These are phyloP conservation scores for Cordyceps farinosa DNA, from an alignment of 2,329 filamentous ascomycete species.

Conservation along the genomic window DNA sequence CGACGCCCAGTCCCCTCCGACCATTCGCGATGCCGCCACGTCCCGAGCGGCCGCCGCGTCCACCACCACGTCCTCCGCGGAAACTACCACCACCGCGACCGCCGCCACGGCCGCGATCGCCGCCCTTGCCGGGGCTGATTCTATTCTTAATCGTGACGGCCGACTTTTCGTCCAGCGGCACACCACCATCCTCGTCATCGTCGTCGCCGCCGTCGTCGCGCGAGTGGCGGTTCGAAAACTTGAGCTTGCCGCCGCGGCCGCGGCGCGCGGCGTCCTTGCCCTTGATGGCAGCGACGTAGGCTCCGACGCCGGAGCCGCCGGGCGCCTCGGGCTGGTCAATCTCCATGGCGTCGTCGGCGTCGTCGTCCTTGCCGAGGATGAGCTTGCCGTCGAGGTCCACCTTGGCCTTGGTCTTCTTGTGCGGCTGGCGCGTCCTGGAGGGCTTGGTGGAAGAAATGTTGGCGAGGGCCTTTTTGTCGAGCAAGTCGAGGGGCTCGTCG, in stretches of 20 bases:
- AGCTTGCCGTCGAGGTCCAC: conserved; percentile 76
- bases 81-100: conserved; percentile 33
- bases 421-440: conserved; percentile 53
- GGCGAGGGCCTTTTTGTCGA: conserved; percentile 83
- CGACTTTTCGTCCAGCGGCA: conserved; percentile 48
- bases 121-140: conserved; percentile 38
- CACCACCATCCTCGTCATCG: conserved; percentile 42
- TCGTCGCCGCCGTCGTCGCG: conserved; percentile 43
- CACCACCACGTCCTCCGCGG: conserved; percentile 33
- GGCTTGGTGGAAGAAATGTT: conserved; percentile 93
- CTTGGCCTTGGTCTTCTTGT: conserved; percentile 60
- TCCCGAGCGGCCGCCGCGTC: conserved; percentile 30
- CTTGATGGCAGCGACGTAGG: conserved; percentile 66
- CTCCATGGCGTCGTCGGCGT: conserved; percentile 57
- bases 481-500: conserved; percentile 88
- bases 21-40: conserved; percentile 38
- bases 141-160: conserved; percentile 51
- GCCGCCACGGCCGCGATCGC: conserved; percentile 27
- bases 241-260: conserved; percentile 64
- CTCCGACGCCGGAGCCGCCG: conserved; percentile 57
- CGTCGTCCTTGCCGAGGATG: conserved; percentile 60
- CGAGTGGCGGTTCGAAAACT: conserved; percentile 63
- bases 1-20: conserved; percentile 48
- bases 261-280: conserved; percentile 63
- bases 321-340: conserved; percentile 57